Conservation (phyloP, 768 basidiomycete species). For the Cytidiella melzeri region DNA sequence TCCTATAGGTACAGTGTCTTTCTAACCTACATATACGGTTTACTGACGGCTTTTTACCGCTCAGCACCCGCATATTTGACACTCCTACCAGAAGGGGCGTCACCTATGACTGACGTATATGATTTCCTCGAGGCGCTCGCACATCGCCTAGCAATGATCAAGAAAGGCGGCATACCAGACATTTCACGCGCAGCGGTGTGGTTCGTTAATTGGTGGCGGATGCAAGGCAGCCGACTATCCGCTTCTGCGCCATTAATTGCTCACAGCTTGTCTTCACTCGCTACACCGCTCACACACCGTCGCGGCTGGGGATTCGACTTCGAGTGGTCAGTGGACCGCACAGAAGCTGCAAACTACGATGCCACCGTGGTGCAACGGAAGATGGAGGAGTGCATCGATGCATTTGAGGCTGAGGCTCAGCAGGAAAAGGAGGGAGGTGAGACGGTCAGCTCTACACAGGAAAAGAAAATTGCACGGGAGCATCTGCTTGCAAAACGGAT, state of each 20-base stretch:
- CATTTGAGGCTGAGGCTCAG: conserved; percentile 37
- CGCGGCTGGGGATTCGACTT: conserved; percentile 86
- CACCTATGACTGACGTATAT: conserved; percentile 54
- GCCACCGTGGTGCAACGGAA: conserved; percentile 43
- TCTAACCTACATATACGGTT: neutral
- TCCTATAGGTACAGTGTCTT: conserved; percentile 47
- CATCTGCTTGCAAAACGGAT: conserved; percentile 34
- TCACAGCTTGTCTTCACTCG: conserved; percentile 10
- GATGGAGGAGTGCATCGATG: conserved; percentile 69
- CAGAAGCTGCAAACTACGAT: conserved; percentile 18
- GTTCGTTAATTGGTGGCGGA: conserved; percentile 87
- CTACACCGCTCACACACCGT: conserved; percentile 20
- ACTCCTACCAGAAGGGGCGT: conserved; percentile 47
- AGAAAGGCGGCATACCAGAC: conserved; percentile 71
- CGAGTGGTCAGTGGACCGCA: conserved; percentile 45
- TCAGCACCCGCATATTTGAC: conserved; percentile 66
- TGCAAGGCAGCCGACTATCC: conserved; percentile 55
- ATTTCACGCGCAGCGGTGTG: conserved; percentile 65
- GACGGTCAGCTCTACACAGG: conserved; percentile 64
- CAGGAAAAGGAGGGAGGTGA: conserved; percentile 48
- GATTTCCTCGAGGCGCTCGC: conserved; percentile 69
- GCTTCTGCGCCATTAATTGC: conserved; percentile 34
- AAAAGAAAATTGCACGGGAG: conserved; percentile 50
- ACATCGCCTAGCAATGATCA: conserved; percentile 73
- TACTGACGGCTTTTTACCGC: neutral